Conservation (phyloP, 2,329 filamentous ascomycete genomes). For the Alternaria ventricosa region DNA sequence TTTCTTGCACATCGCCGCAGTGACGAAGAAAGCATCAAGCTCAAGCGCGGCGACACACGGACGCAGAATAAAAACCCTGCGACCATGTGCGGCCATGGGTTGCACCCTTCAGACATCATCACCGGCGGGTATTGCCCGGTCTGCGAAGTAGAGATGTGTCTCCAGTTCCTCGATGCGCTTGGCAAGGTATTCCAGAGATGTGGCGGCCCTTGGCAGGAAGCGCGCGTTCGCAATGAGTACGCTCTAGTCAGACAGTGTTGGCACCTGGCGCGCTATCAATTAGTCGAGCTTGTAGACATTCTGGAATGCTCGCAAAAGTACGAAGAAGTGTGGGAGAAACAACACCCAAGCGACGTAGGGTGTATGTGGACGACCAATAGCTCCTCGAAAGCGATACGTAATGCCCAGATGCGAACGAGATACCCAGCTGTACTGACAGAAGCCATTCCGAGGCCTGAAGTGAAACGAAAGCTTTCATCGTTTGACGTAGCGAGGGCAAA, state of each 20-base stretch:
- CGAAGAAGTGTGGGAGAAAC: neutral
- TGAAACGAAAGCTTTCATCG: neutral
- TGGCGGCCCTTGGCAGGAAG: neutral
- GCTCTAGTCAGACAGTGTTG: neutral
- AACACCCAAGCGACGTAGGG: neutral
- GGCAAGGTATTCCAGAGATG: neutral
- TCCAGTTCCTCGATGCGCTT: neutral
- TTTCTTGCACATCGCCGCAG: neutral
- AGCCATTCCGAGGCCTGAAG: accelerated
- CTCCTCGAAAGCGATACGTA: neutral
- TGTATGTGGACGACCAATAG: neutral
- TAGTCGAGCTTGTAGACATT: neutral
- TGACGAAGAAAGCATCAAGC: neutral
- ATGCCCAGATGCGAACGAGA: neutral
- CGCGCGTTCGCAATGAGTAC: neutral
- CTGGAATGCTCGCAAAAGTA: neutral
- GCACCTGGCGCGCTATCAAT: neutral
- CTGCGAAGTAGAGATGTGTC: neutral
- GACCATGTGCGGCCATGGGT: neutral
- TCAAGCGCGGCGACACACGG: neutral
- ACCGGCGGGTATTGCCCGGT: neutral
- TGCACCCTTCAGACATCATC: neutral
- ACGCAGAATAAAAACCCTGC: neutral
- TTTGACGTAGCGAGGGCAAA: neutral
- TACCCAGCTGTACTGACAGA: neutral